phyloP scores from a whole-genome alignment of 2,329 filamentous ascomycete genomes.

The Fusarium floridanum region DNA sequence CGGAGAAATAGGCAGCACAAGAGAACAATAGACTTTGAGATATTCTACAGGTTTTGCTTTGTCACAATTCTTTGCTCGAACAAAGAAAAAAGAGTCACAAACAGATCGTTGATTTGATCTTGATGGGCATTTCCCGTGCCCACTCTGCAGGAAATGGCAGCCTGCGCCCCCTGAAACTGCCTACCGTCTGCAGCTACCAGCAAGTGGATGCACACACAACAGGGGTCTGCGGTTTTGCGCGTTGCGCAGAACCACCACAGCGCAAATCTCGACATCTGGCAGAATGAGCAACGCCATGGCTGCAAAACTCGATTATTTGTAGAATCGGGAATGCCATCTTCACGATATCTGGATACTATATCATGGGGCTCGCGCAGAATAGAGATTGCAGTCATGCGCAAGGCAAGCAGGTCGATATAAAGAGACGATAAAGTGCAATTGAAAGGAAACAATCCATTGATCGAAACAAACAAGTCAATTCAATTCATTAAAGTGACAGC shows the following conservation, averaged over 20 bases:
- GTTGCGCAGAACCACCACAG: slow-evolving; percentile 3
- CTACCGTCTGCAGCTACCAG: not conserved
- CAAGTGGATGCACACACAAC: not conserved
- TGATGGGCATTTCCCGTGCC: not conserved
- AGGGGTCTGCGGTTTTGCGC: slow-evolving; percentile 16
- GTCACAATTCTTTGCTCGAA: not conserved
- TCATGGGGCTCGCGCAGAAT: not conserved
- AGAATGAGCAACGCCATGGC: not conserved
- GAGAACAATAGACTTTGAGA: not conserved
- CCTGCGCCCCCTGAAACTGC: not conserved
- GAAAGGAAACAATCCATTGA: not conserved
- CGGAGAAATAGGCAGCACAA: not conserved
- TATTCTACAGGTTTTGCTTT: not conserved
- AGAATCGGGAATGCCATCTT: not conserved
- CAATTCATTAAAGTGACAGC: not conserved
- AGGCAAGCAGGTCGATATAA: not conserved
- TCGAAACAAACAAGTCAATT: not conserved
- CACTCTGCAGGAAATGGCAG: not conserved
- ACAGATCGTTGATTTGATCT: not conserved
- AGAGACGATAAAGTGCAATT: not conserved
- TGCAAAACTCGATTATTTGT: not conserved
- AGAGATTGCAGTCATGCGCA: not conserved
- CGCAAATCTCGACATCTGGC: not conserved
- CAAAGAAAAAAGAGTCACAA: not conserved
- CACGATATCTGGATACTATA: not conserved